Evolutionary conservation across 75 land plant species (phyloP).

Genomic region (Sequoia sempervirens): DNA sequence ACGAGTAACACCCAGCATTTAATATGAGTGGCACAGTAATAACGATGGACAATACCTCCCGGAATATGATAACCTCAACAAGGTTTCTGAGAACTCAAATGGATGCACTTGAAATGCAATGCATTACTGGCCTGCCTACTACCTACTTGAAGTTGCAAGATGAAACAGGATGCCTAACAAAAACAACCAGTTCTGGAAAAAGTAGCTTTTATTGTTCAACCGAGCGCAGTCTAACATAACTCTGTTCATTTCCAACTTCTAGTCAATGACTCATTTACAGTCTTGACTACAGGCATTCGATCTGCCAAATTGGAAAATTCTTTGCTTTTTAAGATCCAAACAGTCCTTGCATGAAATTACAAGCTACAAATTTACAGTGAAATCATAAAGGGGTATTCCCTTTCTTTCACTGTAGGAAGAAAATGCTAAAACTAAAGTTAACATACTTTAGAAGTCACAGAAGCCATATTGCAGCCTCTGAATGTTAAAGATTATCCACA

Average conservation of each 20-base stretch:
- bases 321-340: not conserved
- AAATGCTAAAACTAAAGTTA: not conserved
- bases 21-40: not conserved
- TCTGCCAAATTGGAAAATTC: not conserved
- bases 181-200: not conserved
- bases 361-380: conserved; percentile 5
- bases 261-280: not conserved
- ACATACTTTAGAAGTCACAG: not conserved
- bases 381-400: conserved; percentile 8
- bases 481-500: not conserved
- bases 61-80: too few species aligned
- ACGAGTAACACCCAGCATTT: not conserved
- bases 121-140: not conserved
- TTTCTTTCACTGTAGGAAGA: not conserved
- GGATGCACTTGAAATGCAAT: not conserved
- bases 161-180: not conserved
- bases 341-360: not conserved
- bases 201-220: not conserved
- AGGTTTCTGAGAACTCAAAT: not conserved
- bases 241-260: not conserved
- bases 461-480: not conserved
- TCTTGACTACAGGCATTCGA: not conserved
- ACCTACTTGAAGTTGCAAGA: not conserved
- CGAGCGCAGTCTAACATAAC: not conserved
- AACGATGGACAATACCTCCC: not conserved